Evolutionary conservation across 495 filamentous ascomycete genomes (phyloP), one percentile per base, ranked within the genome.

Genomic region (Recurvomyces mirabilis): DNA sequence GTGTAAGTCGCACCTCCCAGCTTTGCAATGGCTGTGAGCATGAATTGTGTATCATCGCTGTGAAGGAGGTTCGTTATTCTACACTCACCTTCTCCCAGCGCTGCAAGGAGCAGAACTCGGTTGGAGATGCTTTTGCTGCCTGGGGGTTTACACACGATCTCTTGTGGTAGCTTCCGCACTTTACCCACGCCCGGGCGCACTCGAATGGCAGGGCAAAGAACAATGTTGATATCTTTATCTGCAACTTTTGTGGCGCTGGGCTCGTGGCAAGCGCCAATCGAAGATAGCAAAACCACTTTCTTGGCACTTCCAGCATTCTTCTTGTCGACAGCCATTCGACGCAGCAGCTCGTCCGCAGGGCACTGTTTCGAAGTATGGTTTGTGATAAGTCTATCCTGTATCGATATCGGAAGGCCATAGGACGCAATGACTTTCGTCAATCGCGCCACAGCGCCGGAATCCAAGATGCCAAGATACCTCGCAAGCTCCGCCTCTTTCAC

Each of bases 101-200:
- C 93, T 38, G 91, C 91, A 47, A 99, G 71, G 21, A 96, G 78
- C 32, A 99, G 72, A 30, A 91, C 87, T 37, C 91, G 79, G 66
- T 99, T 99, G 1, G 91, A 96, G 41, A 99, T 83, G 62, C 88
- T 95, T 70, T 99, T 99, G 12, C 93, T 96, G 25, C 91, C 91
- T 1, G 91, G 93, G 26, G 91, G 91, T 1, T 77, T 84, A 50
- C 93, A 88, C 41, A 74, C 73, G 17, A 88, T 77, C 26, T 78
- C 71, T 3, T 79, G 68, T 20, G 65, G 63, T 49, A 71, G 61
- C 2, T 77, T 70, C n/a, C n/a, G n/a, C n/a, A n/a, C n/a, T n/a
- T n/a, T n/a, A n/a, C n/a, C n/a, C 2, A 87, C 73, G 23, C 79
- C 78, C 0, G 85, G 82, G 5, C 69, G 66, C 20, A 96, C 78